These are phyloP conservation scores for Byssoonygena ceratinophila DNA, from an alignment of 2,329 filamentous ascomycete genomes.

Conservation along the genomic window DNA sequence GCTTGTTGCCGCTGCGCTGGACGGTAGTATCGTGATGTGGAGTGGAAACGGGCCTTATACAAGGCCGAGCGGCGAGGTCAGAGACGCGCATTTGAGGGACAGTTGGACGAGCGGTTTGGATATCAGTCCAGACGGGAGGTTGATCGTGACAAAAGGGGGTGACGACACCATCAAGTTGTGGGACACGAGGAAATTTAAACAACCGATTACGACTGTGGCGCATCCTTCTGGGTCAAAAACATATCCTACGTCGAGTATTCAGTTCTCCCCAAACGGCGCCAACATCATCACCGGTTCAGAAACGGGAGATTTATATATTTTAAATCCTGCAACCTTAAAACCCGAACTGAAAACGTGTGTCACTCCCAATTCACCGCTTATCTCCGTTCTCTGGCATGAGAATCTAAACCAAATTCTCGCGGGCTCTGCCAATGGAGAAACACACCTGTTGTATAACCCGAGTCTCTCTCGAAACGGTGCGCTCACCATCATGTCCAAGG, in stretches of 20 bases:
- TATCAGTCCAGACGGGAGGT: slow-evolving; percentile 78
- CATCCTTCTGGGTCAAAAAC: slow-evolving; percentile 75
- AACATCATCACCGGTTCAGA: slow-evolving; percentile 83
- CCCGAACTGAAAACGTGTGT: slow-evolving; percentile 78
- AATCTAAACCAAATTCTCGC: slow-evolving; percentile 95
- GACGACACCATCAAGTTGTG: slow-evolving; percentile 91
- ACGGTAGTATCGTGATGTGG: slow-evolving; percentile 89
- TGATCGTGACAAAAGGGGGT: slow-evolving; percentile 81
- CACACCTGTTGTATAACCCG: slow-evolving; percentile 83
- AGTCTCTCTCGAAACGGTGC: slow-evolving; percentile 71
- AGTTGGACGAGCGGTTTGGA: slow-evolving; percentile 91
- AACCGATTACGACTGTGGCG: slow-evolving; percentile 66
- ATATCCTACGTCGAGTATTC: slow-evolving; percentile 76
- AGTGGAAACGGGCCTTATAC: slow-evolving; percentile 76
- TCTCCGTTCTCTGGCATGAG: slow-evolving; percentile 81
- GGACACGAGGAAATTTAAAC: slow-evolving; percentile 93
- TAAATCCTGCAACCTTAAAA: slow-evolving; percentile 83
- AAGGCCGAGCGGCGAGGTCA: slow-evolving; percentile 70
- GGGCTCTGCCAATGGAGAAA: slow-evolving; percentile 81
- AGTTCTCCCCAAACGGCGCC: slow-evolving; percentile 73
- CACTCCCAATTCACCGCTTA: slow-evolving; percentile 71
- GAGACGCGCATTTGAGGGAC: slow-evolving; percentile 67
- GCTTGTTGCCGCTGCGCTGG: slow-evolving; percentile 70
- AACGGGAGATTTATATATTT: slow-evolving; percentile 75
- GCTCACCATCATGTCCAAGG: slow-evolving; percentile 79